These are phyloP conservation scores for Tetrapisispora taiwanensis DNA, from an alignment of 805 yeast species.

Conservation along the genomic window DNA sequence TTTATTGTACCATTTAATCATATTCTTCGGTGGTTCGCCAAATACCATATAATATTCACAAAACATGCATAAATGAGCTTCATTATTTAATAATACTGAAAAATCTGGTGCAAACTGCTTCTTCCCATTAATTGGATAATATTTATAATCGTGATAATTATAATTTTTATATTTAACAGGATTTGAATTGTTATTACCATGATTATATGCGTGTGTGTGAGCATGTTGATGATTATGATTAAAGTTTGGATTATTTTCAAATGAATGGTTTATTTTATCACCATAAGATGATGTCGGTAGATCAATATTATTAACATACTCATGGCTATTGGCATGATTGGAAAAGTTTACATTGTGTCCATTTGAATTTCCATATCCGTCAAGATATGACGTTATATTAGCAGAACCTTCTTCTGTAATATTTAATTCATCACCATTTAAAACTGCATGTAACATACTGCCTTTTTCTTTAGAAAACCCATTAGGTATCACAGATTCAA, in stretches of 20 bases:
- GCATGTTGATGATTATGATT: background rate
- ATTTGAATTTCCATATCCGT: constrained; percentile 2
- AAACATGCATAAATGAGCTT: constrained; percentile 33
- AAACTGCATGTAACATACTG: constrained; percentile 20
- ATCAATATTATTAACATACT: background rate
- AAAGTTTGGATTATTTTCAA: background rate
- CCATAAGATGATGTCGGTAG: background rate
- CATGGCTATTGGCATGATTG: constrained; percentile 8
- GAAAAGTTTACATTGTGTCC: constrained; percentile 6
- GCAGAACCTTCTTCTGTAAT: constrained; percentile 12
- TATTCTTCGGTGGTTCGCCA: constrained; percentile 40
- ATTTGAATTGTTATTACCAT: background rate
- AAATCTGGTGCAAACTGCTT: constrained; percentile 15
- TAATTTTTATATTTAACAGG: constrained; percentile 6
- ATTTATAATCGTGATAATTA: constrained; percentile 13
- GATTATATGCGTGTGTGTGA: background rate
- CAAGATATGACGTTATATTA: background rate
- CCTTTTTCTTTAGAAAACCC: constrained; percentile 20
- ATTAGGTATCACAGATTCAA: constrained; percentile 23
- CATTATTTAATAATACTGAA: constrained; percentile 15
- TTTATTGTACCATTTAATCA: constrained; percentile 41
- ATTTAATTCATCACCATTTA: constrained; percentile 18
- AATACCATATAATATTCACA: constrained; percentile 45
- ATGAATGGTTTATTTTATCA: background rate
- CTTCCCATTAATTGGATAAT: background rate